These are phyloP conservation scores for Coemansia javaensis DNA, from an alignment of 192 early-diverging fungal species.

Conservation along the genomic window DNA sequence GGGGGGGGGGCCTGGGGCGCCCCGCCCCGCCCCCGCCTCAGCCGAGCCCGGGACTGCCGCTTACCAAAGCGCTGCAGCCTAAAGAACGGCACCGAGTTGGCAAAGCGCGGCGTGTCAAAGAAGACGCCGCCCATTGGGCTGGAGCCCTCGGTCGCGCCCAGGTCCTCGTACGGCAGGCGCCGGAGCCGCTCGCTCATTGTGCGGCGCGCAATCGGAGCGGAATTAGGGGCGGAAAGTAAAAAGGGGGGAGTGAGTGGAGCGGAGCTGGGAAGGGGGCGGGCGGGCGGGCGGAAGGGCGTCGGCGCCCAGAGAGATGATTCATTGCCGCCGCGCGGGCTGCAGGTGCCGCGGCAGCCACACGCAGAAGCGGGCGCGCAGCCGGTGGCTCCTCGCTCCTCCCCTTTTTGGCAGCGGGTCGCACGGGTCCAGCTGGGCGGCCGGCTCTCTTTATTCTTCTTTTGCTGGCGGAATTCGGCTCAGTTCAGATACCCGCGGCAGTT, in stretches of 20 bases:
- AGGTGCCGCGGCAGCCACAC: too few species aligned
- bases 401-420: too few species aligned
- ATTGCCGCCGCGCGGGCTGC: too few species aligned
- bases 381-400: too few species aligned
- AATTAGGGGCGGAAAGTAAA: not conserved
- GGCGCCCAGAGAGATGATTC: too few species aligned
- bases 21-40: not conserved
- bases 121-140: slow-evolving; percentile 43
- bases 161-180: slow-evolving; percentile 42
- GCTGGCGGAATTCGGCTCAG: slow-evolving; percentile 19
- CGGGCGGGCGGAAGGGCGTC: too few species aligned
- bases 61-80: slow-evolving; percentile 49
- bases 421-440: not conserved
- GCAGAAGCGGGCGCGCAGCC: too few species aligned
- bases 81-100: slow-evolving; percentile 46
- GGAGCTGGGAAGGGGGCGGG: too few species aligned
- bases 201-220: too few species aligned
- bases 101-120: slow-evolving; percentile 50
- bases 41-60: not conserved
- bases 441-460: not conserved
- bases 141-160: slow-evolving; percentile 31
- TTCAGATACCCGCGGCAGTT: slow-evolving; percentile 80
- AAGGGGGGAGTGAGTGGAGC: not conserved
- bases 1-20: slow-evolving; percentile 7
- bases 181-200: slow-evolving; percentile 49